Conservation (phyloP, 2,329 filamentous ascomycete species). For the Colletotrichum tamarilloi region DNA sequence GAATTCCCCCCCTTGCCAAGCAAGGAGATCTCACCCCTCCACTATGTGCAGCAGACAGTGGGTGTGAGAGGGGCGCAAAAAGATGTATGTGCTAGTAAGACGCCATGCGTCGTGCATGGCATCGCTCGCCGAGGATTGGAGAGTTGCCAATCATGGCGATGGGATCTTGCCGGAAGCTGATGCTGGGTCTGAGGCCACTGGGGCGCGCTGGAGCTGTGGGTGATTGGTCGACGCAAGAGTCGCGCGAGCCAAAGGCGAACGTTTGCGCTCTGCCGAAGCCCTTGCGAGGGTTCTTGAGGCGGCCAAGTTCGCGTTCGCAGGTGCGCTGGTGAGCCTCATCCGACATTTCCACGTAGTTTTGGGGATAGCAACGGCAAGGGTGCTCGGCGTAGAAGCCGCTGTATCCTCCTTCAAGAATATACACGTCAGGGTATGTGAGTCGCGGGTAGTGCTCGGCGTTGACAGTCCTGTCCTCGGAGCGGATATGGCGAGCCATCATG, state of each 20-base stretch:
- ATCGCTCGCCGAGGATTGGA: slow-evolving; percentile 61
- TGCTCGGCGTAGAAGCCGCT: slow-evolving; percentile 89
- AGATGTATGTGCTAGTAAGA: slow-evolving; percentile 62
- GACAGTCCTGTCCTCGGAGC: slow-evolving; percentile 84
- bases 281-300: slow-evolving; percentile 85
- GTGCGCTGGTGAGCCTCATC: slow-evolving; percentile 91
- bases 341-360: slow-evolving; percentile 97
- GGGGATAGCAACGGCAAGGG: slow-evolving; percentile 85
- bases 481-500: slow-evolving; percentile 94
- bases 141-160: slow-evolving; percentile 57
- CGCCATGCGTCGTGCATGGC: slow-evolving; percentile 69
- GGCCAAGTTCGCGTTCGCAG: slow-evolving; percentile 94
- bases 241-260: slow-evolving; percentile 89
- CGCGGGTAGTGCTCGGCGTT: slow-evolving; percentile 89
- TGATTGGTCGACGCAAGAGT: slow-evolving; percentile 65
- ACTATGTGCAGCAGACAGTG: slow-evolving; percentile 43
- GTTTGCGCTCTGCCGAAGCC: slow-evolving; percentile 91
- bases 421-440: slow-evolving; percentile 95
- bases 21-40: slow-evolving; percentile 34
- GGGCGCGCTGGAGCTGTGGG: slow-evolving; percentile 60
- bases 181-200: slow-evolving; percentile 48
- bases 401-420: slow-evolving; percentile 96
- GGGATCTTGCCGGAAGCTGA: slow-evolving; percentile 50
- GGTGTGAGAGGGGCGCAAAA: slow-evolving; percentile 5
- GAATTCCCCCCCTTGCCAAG: slow-evolving; percentile 22